phyloP scores from a whole-genome alignment of 345 rosid species.

The Anacardium occidentale region DNA sequence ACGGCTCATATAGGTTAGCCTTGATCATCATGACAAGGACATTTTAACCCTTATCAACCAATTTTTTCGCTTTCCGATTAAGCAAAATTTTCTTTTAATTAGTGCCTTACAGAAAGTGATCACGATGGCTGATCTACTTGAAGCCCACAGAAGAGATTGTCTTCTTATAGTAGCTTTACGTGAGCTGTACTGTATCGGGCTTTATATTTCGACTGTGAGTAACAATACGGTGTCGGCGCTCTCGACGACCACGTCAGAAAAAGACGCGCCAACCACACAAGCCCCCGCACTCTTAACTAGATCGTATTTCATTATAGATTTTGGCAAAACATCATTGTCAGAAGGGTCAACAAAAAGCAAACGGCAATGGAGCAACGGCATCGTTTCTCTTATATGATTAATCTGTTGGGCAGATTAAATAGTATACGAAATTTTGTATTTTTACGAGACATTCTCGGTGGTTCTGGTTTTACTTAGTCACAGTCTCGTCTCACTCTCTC shows the following conservation, averaged over 20 bases:
- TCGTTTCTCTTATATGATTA: constrained; percentile 2
- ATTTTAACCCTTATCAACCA: constrained; percentile 21
- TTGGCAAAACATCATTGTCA: constrained; percentile 18
- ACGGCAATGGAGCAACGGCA: constrained; percentile 19
- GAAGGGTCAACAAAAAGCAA: constrained; percentile 13
- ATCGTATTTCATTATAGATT: not conserved
- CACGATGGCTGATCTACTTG: not conserved
- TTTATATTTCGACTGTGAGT: not conserved
- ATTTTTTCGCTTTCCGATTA: constrained; percentile 20
- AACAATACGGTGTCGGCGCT: constrained; percentile 32
- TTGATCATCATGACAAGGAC: constrained; percentile 16
- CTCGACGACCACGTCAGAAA: constrained; percentile 23
- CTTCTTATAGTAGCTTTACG: not conserved
- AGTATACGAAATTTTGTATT: not conserved
- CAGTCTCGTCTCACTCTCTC: not conserved
- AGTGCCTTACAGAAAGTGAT: not conserved
- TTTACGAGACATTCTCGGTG: not conserved
- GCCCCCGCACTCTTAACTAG: not conserved
- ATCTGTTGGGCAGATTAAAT: not conserved
- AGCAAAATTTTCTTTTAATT: constrained; percentile 8
- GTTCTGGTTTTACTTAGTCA: constrained; percentile 11
- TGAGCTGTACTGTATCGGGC: not conserved
- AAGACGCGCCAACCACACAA: constrained; percentile 8
- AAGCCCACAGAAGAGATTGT: not conserved
- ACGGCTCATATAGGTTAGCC: too few relatives aligned